These are phyloP conservation scores for Colletotrichum zoysiae DNA, from an alignment of 2,329 filamentous ascomycete genomes.

Conservation along the genomic window DNA sequence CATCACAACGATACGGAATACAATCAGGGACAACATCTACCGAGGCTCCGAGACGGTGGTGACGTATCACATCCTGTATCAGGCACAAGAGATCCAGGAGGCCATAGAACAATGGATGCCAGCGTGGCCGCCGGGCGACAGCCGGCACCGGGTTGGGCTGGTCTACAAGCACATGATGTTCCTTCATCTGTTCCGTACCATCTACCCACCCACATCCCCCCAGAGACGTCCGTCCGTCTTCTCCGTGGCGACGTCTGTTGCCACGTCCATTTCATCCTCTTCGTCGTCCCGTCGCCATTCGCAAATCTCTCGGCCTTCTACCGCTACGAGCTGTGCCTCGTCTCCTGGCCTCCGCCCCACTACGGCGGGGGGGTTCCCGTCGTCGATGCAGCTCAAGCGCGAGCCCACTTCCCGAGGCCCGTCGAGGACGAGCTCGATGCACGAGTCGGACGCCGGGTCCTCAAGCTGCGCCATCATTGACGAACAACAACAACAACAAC, in stretches of 20 bases:
- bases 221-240: slow-evolving; percentile 37
- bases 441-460: slow-evolving; percentile 47
- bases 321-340: slow-evolving; percentile 50
- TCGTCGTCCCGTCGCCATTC: slow-evolving; percentile 41
- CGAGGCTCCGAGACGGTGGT: slow-evolving; percentile 74
- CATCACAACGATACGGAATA: slow-evolving; percentile 82
- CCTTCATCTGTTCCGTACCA: slow-evolving; percentile 73
- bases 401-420: slow-evolving; percentile 51
- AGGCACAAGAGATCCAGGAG: slow-evolving; percentile 80
- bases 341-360: slow-evolving; percentile 48
- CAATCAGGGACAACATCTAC: slow-evolving; percentile 76
- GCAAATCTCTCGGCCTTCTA: slow-evolving; percentile 41
- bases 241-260: slow-evolving; percentile 41
- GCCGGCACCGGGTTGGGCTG: slow-evolving; percentile 66
- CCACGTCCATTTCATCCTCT: slow-evolving; percentile 39
- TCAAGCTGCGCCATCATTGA: slow-evolving; percentile 33
- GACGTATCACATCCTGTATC: slow-evolving; percentile 79
- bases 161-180: slow-evolving; percentile 76
- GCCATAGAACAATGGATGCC: slow-evolving; percentile 82
- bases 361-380: slow-evolving; percentile 36
- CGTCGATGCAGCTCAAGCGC: slow-evolving; percentile 48
- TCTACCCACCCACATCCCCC: slow-evolving; percentile 64
- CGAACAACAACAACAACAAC: slow-evolving; percentile 28
- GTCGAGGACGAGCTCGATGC: slow-evolving; percentile 56
- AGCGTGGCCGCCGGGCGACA: slow-evolving; percentile 68